Percentiles rank a stretch among this genome's conserved stretches.
Evolutionary conservation across 1,284 basidiomycete species (phyloP).

Genomic region (Fomes fomentarius): DNA sequence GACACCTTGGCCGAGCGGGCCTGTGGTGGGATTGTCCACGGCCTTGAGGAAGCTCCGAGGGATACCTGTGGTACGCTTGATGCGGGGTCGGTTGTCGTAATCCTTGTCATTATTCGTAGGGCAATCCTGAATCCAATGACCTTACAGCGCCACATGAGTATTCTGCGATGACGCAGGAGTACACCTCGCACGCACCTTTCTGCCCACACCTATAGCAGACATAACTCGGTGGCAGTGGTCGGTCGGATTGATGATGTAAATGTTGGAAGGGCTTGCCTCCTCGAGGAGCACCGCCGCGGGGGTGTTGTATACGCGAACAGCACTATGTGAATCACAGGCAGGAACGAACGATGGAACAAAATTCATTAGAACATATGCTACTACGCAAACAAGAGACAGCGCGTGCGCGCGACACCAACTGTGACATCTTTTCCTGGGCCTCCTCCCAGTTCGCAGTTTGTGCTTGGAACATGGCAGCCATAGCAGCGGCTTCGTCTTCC

Average conservation of each 20-base stretch:
- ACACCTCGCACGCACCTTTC: conserved; percentile 70
- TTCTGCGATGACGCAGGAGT: not conserved
- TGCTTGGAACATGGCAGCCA: conserved; percentile 95
- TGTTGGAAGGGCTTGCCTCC: conserved; percentile 63
- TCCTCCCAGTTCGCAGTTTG: conserved; percentile 94
- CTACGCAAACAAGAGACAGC: conserved; percentile 57
- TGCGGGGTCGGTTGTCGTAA: conserved; percentile 91
- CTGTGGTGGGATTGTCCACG: conserved; percentile 84
- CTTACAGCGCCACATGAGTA: conserved; percentile 44
- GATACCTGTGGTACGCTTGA: conserved; percentile 98
- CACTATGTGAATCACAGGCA: conserved; percentile 46
- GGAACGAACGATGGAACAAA: conserved; percentile 38
- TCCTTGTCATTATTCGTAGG: conserved; percentile 97
- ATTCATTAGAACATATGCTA: conserved; percentile 69
- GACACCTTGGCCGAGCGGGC: conserved; percentile 79
- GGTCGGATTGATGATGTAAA: conserved; percentile 49
- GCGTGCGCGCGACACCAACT: conserved; percentile 75
- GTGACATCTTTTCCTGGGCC: conserved; percentile 96
- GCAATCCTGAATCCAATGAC: conserved; percentile 99
- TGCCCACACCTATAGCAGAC: conserved; percentile 99
- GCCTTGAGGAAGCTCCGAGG: conserved; percentile 97
- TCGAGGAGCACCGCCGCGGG: conserved; percentile 64
- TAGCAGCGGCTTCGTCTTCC: conserved; percentile 83
- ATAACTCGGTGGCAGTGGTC: conserved; percentile 88
- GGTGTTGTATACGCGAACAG: conserved; percentile 68